Conservation (phyloP, 495 filamentous ascomycete genomes). For the Talaromyces ruber region DNA sequence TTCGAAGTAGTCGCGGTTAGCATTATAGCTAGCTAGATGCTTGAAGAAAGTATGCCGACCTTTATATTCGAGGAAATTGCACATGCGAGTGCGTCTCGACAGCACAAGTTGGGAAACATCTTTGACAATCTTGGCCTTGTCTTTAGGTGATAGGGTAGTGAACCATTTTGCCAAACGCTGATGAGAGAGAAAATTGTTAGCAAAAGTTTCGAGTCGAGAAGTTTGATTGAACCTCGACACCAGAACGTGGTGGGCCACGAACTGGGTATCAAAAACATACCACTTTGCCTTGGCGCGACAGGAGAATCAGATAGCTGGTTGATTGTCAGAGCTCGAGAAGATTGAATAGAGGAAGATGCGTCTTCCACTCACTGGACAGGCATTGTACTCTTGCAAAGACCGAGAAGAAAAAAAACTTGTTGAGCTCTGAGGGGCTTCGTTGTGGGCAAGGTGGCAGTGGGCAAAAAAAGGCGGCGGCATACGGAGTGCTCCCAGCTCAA, state of each 20-base stretch:
- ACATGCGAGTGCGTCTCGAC: slow-evolving; percentile 93
- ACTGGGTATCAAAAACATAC: slow-evolving; percentile 52
- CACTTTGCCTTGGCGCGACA: slow-evolving; percentile 98
- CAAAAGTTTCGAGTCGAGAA: slow-evolving; percentile 5
- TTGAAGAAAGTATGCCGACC: slow-evolving; percentile 36
- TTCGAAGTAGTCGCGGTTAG: slow-evolving; percentile 6
- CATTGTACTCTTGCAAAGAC: slow-evolving; percentile 4
- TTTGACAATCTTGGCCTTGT: slow-evolving; percentile 99
- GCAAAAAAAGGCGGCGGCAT: slow-evolving; percentile 2
- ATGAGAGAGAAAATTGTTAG: slow-evolving; percentile 22
- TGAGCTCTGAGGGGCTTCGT: neutral
- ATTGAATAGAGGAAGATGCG: neutral
- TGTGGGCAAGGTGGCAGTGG: slow-evolving; percentile 2
- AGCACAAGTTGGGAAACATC: slow-evolving; percentile 98
- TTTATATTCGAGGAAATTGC: slow-evolving; percentile 99
- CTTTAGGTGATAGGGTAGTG: slow-evolving; percentile 93
- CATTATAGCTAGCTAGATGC: slow-evolving; percentile 6
- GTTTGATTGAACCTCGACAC: slow-evolving; percentile 8
- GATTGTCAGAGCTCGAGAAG: neutral
- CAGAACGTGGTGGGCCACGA: slow-evolving; percentile 16
- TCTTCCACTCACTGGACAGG: slow-evolving; percentile 8
- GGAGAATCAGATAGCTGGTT: slow-evolving; percentile 86
- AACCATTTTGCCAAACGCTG: slow-evolving; percentile 99
- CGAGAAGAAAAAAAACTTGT: neutral
- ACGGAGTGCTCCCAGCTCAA: neutral